Base-by-base conservation (phyloP, 495 filamentous ascomycete genomes). In the Daldinia grandis region DNA sequence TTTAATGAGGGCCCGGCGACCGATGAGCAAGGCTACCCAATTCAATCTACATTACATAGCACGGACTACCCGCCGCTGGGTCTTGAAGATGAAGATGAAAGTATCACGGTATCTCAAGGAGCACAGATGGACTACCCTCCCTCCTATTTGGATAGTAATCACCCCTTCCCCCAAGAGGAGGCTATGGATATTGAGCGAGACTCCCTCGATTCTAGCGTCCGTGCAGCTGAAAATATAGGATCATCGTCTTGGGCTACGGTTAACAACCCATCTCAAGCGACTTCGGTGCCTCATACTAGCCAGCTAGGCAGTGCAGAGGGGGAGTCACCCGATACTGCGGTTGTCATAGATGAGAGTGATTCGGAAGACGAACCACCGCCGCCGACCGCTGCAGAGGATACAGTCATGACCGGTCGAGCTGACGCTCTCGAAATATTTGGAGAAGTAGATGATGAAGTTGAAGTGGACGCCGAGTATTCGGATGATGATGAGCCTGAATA, bases 401-500 rank as follows among this genome's bases (percentile, higher is more conserved):
- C 62, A 15, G 64, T 68, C 12, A 64, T 61, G n/a, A n/a, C 58
- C 5, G 76, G 64, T 9, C 64, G 58, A 44, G 58, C 57, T 27
- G 63, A 74, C 25, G 68, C 70, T 30, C 59, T 72, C 7, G 58
- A 74, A 21, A 71, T 72, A 50, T 72, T 79, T 35, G 74, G 75
- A 19, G 74, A 79, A 25, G 74, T 37, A 10, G 65, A 67, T 33
- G 63, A 50, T 49, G 72, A 77, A 55, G 74, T 76, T 56, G 71
- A 72, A 47, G 68, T 58, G 19, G 72, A 76, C 31, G 73, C 70
- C 9, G 60, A 75, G 47, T 74, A 69, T 56, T 73, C 73, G 12
- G 80, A 86, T 9, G 78, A 79, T 1, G 78, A 81, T 5, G 76
- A 81, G 53, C 75, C 73, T 15, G 79, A 79, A 47, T 79, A 81